Evolutionary conservation across 1,284 basidiomycete species (phyloP), one percentile per base, ranked within the genome.

Genomic region (Mycena citricolor): DNA sequence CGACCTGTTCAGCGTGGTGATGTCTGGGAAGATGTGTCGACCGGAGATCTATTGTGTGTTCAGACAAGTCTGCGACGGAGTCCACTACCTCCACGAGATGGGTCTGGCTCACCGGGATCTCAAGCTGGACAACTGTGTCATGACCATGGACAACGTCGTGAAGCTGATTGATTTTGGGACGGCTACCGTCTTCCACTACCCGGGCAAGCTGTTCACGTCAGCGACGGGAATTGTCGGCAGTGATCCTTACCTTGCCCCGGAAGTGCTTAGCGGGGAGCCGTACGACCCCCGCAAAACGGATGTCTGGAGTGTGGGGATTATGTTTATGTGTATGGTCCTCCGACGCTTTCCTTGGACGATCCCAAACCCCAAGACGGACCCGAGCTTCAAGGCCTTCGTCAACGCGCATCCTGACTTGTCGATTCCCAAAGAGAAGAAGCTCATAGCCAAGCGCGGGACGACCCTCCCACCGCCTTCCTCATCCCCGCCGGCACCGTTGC

Each of bases 141-240:
- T 99, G 91, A 97, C 91, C 21, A 74, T 75, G 3, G 77, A 86
- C 61, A 94, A 97, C 62, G 83, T 97, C 55, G 90, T 99, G 73
- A 99, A 99, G 69, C 81, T 99, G 54, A 99, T 99, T 69, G 97
- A 99, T 68, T 99, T 99, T 69, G 97, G 97, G 37, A 99, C 97
- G 1, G 97, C 97, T 12, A 95, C 94, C 47, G 95, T 99, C 44
- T 99, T 99, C 73, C 93, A 97, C 60, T 98, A 98, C 59, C 97
- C 97, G 0, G 95, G 94, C 50, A 94, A 78, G 51, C 66, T 68
- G 0, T 72, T 68, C 74, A 88, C 63, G 70, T 85, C 64, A 44
- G 91, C 94, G 4, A 86, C 87, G 1, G 97, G 97, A 20, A 81
- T 99, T 44, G 97, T 99, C 44, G 97, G 97, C 26, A 94, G 90